phyloP scores from a whole-genome alignment of 805 yeast genomes.

The Kregervanrija delftensis region DNA sequence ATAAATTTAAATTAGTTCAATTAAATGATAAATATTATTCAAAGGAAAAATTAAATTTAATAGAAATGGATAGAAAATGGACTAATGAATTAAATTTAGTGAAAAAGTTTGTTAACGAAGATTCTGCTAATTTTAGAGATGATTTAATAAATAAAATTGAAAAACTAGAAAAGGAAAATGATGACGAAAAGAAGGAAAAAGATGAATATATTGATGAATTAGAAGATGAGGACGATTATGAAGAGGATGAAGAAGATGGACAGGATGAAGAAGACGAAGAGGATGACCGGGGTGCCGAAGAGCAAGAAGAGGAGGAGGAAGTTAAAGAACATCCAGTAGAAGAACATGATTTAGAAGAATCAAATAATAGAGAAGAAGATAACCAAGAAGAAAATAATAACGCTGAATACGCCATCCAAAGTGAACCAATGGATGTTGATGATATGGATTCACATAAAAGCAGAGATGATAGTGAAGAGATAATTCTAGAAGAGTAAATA shows the following conservation, averaged over 20 bases:
- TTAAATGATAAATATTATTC: constrained; percentile 22
- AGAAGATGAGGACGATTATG: constrained; percentile 7
- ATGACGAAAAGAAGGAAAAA: constrained; percentile 6
- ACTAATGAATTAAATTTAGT: constrained; percentile 17
- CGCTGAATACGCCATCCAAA: background rate
- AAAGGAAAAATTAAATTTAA: constrained; percentile 15
- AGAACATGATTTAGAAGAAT: constrained; percentile 7
- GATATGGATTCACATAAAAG: background rate
- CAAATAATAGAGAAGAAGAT: constrained; percentile 6
- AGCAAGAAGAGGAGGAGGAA: background rate
- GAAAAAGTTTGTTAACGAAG: constrained; percentile 17
- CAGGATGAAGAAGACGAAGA: constrained; percentile 1
- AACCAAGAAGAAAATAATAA: constrained; percentile 3
- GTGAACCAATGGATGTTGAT: background rate
- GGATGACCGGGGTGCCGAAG: constrained; percentile 3
- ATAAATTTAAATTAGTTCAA: constrained; percentile 23
- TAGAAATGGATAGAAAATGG: constrained; percentile 24
- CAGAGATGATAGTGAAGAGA: background rate
- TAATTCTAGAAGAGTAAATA: too few relatives aligned
- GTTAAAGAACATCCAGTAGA: constrained; percentile 4
- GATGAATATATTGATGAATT: constrained; percentile 11
- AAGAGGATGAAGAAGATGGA: constrained; percentile 2
- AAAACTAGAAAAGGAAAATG: constrained; percentile 9
- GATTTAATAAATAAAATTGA: constrained; percentile 8
- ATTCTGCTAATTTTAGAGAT: constrained; percentile 12